Conservation (phyloP, 129 eudicot species). For the Daucus carota region DNA sequence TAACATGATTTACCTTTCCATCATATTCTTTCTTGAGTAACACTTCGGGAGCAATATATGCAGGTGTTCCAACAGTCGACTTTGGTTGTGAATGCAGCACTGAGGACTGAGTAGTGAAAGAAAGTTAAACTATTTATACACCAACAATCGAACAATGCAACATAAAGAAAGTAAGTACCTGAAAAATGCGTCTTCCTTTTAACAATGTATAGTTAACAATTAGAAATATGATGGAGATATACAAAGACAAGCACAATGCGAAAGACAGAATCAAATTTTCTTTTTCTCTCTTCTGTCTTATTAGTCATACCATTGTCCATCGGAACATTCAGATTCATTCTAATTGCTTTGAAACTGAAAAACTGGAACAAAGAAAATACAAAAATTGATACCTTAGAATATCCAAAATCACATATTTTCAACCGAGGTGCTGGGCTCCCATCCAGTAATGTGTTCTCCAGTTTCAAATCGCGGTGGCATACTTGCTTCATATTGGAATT, state of each 20-base stretch:
- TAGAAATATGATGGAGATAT: slow-evolving; percentile 1
- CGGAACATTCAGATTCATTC: neutral
- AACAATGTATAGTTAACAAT: neutral
- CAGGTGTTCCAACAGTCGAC: slow-evolving; percentile 83
- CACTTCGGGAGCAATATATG: slow-evolving; percentile 81
- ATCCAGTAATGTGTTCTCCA: slow-evolving; percentile 85
- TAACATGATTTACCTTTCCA: slow-evolving; percentile 49
- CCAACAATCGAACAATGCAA: neutral
- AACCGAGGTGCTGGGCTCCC: slow-evolving; percentile 92
- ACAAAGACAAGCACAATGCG: neutral
- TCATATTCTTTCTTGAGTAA: slow-evolving; percentile 77
- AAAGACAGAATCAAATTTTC: neutral
- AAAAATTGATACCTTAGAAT: slow-evolving; percentile 63
- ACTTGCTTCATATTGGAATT: slow-evolving; percentile 51
- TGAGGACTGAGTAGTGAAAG: slow-evolving; percentile 43
- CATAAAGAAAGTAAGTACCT: neutral
- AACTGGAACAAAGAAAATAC: neutral
- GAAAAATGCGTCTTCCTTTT: no score
- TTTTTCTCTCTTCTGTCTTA: neutral
- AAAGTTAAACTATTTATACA: slow-evolving; percentile 10
- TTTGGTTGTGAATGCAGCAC: slow-evolving; percentile 88
- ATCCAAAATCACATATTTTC: slow-evolving; percentile 95
- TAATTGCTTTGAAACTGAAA: neutral
- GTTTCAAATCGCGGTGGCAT: slow-evolving; percentile 83
- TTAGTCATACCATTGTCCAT: neutral